These are phyloP conservation scores for Posidonia oceanica DNA, from an alignment of 116 monocot species.

Conservation along the genomic window DNA sequence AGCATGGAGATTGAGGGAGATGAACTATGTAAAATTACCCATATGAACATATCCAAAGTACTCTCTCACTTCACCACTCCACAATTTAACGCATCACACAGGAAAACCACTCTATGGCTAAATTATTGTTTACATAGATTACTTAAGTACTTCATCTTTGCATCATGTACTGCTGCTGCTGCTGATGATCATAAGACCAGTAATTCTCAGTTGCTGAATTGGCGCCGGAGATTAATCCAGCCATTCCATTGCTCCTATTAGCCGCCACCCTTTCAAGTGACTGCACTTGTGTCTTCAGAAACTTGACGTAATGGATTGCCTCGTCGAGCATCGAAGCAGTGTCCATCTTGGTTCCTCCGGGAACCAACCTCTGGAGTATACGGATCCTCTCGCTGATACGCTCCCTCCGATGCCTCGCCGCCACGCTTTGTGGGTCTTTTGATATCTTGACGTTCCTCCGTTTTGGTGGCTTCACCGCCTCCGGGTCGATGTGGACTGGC, in stretches of 20 bases:
- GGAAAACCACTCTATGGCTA: too few species aligned
- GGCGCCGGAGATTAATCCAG: neutral
- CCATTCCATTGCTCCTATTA: neutral
- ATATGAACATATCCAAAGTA: too few species aligned
- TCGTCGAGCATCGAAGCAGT: conserved; percentile 85
- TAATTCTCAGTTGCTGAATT: neutral
- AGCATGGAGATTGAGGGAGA: too few species aligned
- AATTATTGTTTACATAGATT: too few species aligned
- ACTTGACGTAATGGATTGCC: conserved; percentile 72
- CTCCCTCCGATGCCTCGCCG: conserved; percentile 68
- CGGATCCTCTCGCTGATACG: conserved; percentile 77
- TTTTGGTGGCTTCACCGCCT: conserved; percentile 67
- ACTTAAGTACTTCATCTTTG: too few species aligned
- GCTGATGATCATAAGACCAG: neutral
- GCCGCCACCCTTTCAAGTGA: conserved; percentile 18
- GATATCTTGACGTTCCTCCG: conserved; percentile 75
- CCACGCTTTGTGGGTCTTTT: conserved; percentile 88
- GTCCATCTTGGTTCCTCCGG: conserved; percentile 89
- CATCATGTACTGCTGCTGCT: neutral
- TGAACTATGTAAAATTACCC: too few species aligned
- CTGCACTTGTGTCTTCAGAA: conserved; percentile 47
- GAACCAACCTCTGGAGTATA: conserved; percentile 66
- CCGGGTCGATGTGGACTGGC: conserved; percentile 80
- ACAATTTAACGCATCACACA: too few species aligned
- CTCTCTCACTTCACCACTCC: too few species aligned